A percentile compares a stretch with the other conserved stretches of the same genome.
Conservation (phyloP, 441 rosid species). For the Croton laevigatus region DNA sequence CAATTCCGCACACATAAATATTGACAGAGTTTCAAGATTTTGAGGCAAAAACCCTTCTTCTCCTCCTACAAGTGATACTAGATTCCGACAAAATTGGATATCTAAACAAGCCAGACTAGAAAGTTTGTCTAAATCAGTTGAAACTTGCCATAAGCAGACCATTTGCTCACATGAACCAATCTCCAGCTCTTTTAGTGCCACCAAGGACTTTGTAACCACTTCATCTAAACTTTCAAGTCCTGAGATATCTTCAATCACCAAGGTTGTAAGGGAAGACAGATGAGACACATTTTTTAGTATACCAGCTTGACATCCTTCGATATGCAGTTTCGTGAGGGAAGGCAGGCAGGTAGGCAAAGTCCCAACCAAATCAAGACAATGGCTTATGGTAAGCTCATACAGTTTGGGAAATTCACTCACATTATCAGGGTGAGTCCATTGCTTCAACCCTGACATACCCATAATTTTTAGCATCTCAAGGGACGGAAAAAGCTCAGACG, state of each 20-base stretch:
- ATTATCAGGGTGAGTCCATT: slow-evolving; percentile 4
- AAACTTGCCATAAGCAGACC: background rate
- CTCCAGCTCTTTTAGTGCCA: background rate
- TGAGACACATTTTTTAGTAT: background rate
- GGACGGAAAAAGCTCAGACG: background rate
- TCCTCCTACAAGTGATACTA: background rate
- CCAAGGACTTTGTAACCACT: background rate
- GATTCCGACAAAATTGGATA: background rate
- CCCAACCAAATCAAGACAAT: slow-evolving; percentile 19
- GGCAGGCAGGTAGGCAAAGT: slow-evolving; percentile 7
- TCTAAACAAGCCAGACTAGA: background rate
- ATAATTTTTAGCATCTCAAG: slow-evolving; percentile 10
- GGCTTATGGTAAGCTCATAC: background rate
- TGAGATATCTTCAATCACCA: background rate
- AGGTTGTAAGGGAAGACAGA: background rate
- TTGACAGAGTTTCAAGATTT: background rate
- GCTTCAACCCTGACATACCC: slow-evolving; percentile 7
- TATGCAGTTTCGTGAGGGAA: background rate
- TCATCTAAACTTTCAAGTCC: background rate
- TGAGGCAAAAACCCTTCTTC: background rate
- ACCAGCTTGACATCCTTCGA: background rate
- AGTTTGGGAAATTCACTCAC: background rate
- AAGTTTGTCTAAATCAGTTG: slow-evolving; percentile 4
- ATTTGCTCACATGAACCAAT: no score
- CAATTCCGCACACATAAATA: background rate